These are phyloP conservation scores for Diaporthe humulicola DNA, from an alignment of 2,329 filamentous ascomycete species.

Conservation along the genomic window DNA sequence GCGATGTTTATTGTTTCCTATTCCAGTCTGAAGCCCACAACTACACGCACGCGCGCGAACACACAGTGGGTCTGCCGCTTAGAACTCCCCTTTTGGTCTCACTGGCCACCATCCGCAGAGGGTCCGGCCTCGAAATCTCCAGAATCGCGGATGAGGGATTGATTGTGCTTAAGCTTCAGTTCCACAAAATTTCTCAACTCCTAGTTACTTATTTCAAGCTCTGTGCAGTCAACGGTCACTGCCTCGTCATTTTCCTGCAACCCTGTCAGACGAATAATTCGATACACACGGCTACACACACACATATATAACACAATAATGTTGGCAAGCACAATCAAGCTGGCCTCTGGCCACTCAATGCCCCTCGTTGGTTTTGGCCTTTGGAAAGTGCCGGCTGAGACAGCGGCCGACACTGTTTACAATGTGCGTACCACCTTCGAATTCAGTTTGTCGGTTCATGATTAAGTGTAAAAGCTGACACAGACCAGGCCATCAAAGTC, in stretches of 20 bases:
- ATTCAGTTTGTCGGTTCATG: background rate
- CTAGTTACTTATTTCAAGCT: background rate
- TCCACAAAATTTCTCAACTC: background rate
- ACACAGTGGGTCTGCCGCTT: background rate
- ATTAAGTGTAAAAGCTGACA: background rate
- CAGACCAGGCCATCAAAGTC: background rate
- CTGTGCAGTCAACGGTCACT: background rate
- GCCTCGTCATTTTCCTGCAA: background rate
- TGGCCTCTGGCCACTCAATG: conserved; percentile 7
- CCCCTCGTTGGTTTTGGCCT: background rate
- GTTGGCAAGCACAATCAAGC: background rate
- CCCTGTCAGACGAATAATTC: background rate
- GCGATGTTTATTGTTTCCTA: background rate
- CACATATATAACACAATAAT: background rate
- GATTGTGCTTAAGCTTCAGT: background rate
- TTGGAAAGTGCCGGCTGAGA: conserved; percentile 5
- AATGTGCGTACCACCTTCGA: background rate
- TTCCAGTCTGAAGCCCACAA: background rate
- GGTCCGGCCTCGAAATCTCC: background rate
- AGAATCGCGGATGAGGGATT: background rate
- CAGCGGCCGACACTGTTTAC: conserved; percentile 5
- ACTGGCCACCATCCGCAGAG: background rate
- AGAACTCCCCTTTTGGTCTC: background rate
- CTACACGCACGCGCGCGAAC: too few species aligned
- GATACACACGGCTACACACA: background rate